These are phyloP conservation scores for Colletotrichum sp. DNA, from an alignment of 2,329 filamentous ascomycete genomes.

Conservation along the genomic window DNA sequence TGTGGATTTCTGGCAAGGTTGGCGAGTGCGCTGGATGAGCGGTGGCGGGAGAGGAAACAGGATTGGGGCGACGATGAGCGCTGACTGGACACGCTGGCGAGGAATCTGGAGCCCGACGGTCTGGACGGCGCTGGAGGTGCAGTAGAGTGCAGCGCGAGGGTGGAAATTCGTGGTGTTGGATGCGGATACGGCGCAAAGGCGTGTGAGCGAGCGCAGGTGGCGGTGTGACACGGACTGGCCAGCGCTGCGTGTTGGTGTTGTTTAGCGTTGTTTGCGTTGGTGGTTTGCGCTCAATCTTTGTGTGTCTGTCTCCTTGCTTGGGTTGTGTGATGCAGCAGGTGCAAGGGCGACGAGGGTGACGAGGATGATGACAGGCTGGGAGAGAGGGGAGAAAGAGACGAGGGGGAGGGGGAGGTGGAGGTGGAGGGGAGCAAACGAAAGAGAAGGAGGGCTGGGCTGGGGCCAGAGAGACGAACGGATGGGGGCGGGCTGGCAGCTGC, in stretches of 20 bases:
- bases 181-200: background rate
- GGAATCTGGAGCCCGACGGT: background rate
- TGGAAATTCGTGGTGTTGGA: background rate
- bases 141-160: background rate
- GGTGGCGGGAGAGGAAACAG: background rate
- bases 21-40: background rate
- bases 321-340: background rate
- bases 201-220: background rate
- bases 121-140: background rate
- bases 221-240: constrained; percentile 1
- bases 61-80: background rate
- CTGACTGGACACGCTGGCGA: background rate
- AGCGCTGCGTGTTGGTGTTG: background rate
- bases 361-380: background rate
- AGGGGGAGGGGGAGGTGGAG: background rate
- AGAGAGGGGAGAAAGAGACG: background rate
- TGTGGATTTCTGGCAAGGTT: background rate
- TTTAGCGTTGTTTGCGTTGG: background rate
- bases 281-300: background rate
- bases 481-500: background rate
- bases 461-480: background rate
- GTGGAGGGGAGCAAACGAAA: background rate
- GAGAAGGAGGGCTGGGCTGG: background rate
- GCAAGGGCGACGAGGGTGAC: background rate
- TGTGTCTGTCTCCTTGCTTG: background rate